A percentile compares a stretch with the other conserved stretches of the same genome.
Evolutionary conservation across 1,284 basidiomycete genomes (phyloP).

Genomic region (Ceratobasidium sp.): DNA sequence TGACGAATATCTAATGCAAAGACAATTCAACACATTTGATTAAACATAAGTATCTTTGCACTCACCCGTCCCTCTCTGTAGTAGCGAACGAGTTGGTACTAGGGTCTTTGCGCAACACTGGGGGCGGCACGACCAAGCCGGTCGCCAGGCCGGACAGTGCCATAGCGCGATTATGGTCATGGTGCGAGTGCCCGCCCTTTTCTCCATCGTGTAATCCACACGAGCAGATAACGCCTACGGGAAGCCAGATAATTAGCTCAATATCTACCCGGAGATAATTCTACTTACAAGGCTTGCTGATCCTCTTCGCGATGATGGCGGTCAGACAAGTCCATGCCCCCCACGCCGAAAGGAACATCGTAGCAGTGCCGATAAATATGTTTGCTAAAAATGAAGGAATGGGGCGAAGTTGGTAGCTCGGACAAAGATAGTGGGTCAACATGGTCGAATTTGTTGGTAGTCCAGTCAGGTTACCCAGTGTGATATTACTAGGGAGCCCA

Average conservation of each 20-base stretch:
- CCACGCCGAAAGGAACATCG: conserved; percentile 35
- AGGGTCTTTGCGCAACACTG: too few species aligned
- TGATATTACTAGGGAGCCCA: conserved; percentile 6
- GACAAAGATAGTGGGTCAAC: conserved; percentile 34
- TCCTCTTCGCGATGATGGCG: conserved; percentile 3
- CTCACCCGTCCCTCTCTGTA: too few species aligned
- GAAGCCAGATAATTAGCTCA: background rate
- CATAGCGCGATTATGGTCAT: background rate
- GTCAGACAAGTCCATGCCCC: conserved; percentile 15
- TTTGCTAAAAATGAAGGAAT: conserved; percentile 5
- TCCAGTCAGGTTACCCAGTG: conserved; percentile 19
- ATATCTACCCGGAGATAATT: too few species aligned
- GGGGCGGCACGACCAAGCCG: conserved; percentile 1
- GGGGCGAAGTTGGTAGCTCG: conserved; percentile 17
- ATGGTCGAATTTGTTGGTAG: conserved; percentile 24
- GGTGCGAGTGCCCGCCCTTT: background rate
- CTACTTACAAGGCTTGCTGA: conserved; percentile 25
- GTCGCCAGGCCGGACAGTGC: conserved; percentile 1
- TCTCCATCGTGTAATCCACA: conserved; percentile 6
- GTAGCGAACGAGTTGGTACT: too few species aligned
- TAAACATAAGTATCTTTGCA: too few species aligned
- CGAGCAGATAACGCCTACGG: conserved; percentile 16
- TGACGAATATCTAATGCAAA: too few species aligned
- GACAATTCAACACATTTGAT: too few species aligned
- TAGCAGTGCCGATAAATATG: conserved; percentile 24